phyloP scores from a whole-genome alignment of 257 asterid species.

The Solanum medicagineum region DNA sequence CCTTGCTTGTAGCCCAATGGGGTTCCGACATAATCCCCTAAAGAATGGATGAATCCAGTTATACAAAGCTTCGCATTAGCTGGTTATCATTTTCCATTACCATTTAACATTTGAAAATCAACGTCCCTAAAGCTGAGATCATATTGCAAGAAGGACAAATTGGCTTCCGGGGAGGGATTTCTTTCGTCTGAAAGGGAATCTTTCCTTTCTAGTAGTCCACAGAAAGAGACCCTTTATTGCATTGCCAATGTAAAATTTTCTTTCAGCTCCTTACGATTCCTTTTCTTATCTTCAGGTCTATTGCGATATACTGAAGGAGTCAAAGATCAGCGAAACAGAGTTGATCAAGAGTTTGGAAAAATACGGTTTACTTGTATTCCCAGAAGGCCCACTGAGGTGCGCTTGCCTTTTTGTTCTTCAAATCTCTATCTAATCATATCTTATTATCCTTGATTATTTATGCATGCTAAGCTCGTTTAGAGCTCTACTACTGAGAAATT shows the following conservation, averaged over 20 bases:
- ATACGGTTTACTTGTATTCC: constrained; percentile 46
- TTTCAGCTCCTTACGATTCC: not conserved
- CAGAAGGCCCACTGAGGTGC: constrained; percentile 70
- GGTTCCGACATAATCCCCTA: not conserved
- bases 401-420: constrained; percentile 1
- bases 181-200: not conserved
- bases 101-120: not conserved
- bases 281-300: constrained; percentile 39
- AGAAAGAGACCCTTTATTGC: not conserved
- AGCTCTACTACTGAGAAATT: not conserved
- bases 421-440: not conserved
- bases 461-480: not conserved
- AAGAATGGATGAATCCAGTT: not conserved
- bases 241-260: not conserved
- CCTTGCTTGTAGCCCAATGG: not conserved
- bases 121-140: not conserved
- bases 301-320: constrained; percentile 39
- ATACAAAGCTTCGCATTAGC: not conserved
- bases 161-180: not conserved
- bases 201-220: not conserved
- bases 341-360: constrained; percentile 45
- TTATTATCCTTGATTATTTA: not conserved
- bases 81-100: not conserved
- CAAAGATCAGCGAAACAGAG: constrained; percentile 34
- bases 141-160: not conserved